Conservation (phyloP, 2,329 filamentous ascomycete species). For the Leptographium procerum region DNA sequence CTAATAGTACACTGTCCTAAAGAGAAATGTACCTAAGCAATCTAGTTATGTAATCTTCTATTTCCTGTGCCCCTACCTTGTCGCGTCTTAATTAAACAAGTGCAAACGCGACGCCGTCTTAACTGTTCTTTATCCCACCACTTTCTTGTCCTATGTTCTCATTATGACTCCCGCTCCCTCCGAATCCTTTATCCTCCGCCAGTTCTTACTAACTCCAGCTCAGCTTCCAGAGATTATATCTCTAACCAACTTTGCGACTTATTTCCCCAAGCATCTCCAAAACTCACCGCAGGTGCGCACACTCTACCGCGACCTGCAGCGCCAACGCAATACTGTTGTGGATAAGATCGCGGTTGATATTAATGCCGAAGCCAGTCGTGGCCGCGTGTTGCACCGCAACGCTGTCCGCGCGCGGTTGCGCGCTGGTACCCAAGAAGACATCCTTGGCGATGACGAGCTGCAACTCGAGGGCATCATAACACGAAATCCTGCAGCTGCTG, state of each 20-base stretch:
- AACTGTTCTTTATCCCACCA: neutral
- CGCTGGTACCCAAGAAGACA: slow-evolving; percentile 37
- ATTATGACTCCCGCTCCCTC: slow-evolving; percentile 51
- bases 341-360: slow-evolving; percentile 58
- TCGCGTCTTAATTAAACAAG: neutral
- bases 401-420: slow-evolving; percentile 42
- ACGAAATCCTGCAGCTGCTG: too few species aligned
- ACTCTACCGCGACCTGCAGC: slow-evolving; percentile 71
- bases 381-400: slow-evolving; percentile 45
- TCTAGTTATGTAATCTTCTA: neutral
- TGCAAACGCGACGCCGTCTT: neutral
- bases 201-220: slow-evolving; percentile 69
- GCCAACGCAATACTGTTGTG: slow-evolving; percentile 56
- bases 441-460: slow-evolving; percentile 52
- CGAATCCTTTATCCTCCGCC: slow-evolving; percentile 62
- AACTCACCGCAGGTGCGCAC: slow-evolving; percentile 54
- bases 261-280: slow-evolving; percentile 61
- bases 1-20: too few species aligned
- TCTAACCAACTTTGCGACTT: slow-evolving; percentile 60
- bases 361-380: slow-evolving; percentile 47
- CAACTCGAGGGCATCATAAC: slow-evolving; percentile 48
- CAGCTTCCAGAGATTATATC: slow-evolving; percentile 63
- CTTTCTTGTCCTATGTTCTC: neutral
- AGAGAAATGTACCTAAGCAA: too few species aligned
- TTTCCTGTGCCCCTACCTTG: neutral